Evolutionary conservation across 768 basidiomycete genomes (phyloP), one percentile per base, ranked within the genome.

Genomic region (Rhodosporidiobolus sp.): DNA sequence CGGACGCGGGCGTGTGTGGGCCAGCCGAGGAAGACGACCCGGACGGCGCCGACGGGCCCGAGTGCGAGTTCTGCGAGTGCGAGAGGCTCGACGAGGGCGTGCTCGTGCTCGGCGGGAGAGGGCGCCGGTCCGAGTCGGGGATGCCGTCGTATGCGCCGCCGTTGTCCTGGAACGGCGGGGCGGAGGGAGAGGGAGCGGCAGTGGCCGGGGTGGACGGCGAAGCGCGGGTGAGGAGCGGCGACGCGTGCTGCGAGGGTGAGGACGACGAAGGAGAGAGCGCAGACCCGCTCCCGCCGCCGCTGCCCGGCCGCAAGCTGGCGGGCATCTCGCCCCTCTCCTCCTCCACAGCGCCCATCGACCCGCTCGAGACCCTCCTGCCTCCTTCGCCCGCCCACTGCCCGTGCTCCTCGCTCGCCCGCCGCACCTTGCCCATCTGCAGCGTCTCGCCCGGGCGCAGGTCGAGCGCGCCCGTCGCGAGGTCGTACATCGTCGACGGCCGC

Each of bases 101-200:
- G 6, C 65, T 66, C 56, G 56, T 35, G 32, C 26, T 49, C 30
- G 45, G 2, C n/a, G 35, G n/a, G 20, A 24, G 63, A 12, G 63
- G 67, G 9, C 43, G 45, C 2, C 54, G 63, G n/a, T 62, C 60
- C 8, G 59, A 34, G 1, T 52, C 64, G 8, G 58, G 30, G 30
- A 70, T 53, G 0, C 73, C 73, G 26, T 67, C 73, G 54, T 70
- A 70, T 26, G 62, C 52, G 11, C 73, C 73, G 30, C 64, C 69
- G 52, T 72, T 66, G 45, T 72, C 71, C 5, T 52, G 38, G 45
- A 67, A 72, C 5, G 61, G 56, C 17, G 69, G 65, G 8, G 56
- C 69, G 17, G 65, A 67, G 16, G 63, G 30, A 26, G 2, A 5
- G 1, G 58, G 66, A 1, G 65, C 49, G 16, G 58, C 43, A 32